Base-by-base conservation (phyloP, 495 filamentous ascomycete genomes). In the Podospora australis region DNA sequence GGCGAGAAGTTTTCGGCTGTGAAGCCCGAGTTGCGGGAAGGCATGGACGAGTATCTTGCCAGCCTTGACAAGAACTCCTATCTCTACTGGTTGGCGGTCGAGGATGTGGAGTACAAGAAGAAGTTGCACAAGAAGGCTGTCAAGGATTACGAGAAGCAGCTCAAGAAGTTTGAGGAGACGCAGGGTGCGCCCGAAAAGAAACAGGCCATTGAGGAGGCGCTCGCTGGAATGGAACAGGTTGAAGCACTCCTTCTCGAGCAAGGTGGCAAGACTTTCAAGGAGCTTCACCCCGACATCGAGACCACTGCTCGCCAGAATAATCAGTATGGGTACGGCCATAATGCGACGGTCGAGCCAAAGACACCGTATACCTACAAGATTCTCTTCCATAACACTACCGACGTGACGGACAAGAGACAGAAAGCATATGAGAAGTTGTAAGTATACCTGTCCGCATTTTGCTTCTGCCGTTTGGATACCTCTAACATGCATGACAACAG, bases 261-360 rank as follows among this genome's bases (percentile, higher is more conserved):
- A 29, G 79, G 74, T 0, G 86, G 78, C 13, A 88, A 87, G 61
- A 75, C 77, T 0, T 88, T 82, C 56, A 36, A 58, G 16, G 74
- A 90, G 45, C 63, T 86, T 16, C 66, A 81, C 60, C 84, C 86
- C 0, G 70, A 81, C 42, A 23, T n/a, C n/a, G 4, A 4, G n/a
- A 38, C 21, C 48, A 21, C 16, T 34, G 3, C 20, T 44, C 10
- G 14, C 10, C 3, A 3, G 8, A 2, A 26, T 24, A 14, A 6
- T n/a, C 16, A 1, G 10, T 32, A n/a, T 6, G 2, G 20, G 26
- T 14, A 17, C n/a, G 3, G 19, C 29, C 8, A 13, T 2, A n/a
- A n/a, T 24, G 13, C 13, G n/a, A n/a, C n/a, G n/a, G n/a, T n/a
- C n/a, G n/a, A n/a, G n/a, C n/a, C n/a, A n/a, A n/a, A n/a, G n/a